Evolutionary conservation across 345 rosid species (phyloP).

Genomic region (Syzygium aromaticum): DNA sequence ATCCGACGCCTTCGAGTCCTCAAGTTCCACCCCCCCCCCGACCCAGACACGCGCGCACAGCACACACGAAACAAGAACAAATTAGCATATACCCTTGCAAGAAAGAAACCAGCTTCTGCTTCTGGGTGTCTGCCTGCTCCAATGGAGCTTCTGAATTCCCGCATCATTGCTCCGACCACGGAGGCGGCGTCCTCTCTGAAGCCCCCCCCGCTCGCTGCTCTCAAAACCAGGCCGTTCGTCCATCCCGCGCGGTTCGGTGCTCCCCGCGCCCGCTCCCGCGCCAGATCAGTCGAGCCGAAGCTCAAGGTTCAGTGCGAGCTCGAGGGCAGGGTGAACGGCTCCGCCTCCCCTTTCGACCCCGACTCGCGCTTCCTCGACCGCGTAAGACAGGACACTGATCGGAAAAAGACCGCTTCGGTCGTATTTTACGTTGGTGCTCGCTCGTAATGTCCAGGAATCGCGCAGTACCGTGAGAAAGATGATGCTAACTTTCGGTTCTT

Average conservation of each 20-base stretch:
- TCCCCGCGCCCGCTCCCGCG: conserved; percentile 17
- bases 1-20: background rate
- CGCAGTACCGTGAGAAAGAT: background rate
- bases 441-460: background rate
- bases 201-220: background rate
- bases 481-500: background rate
- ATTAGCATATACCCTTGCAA: background rate
- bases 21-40: background rate
- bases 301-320: conserved; percentile 36
- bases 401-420: background rate
- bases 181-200: background rate
- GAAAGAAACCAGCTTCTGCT: background rate
- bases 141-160: background rate
- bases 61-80: background rate
- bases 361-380: conserved; percentile 81
- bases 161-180: background rate
- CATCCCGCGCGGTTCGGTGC: background rate
- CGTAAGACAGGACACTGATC: conserved; percentile 13
- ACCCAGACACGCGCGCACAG: background rate
- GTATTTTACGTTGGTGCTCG: background rate
- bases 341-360: conserved; percentile 30
- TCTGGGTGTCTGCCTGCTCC: background rate
- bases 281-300: conserved; percentile 17
- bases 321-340: conserved; percentile 50
- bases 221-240: background rate